A percentile compares a stretch with the other conserved stretches of the same genome.
phyloP scores from a whole-genome alignment of 441 rosid genomes.

The Populus tomentosa region DNA sequence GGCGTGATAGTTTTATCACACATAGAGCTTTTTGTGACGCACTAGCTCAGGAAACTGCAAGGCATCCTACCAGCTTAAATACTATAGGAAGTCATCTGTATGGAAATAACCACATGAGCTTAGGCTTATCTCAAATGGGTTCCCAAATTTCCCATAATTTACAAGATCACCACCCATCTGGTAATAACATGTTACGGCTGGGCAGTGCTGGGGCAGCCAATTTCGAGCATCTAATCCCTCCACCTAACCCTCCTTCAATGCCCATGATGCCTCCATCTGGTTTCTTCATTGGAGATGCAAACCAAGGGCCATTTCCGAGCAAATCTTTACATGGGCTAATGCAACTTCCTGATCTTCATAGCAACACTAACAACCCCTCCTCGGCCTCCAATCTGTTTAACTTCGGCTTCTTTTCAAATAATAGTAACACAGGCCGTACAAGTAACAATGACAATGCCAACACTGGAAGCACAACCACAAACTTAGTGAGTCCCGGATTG shows the following conservation, averaged over 20 bases:
- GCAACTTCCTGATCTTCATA: slow-evolving; percentile 51
- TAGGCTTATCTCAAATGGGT: slow-evolving; percentile 42
- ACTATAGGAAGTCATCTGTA: slow-evolving; percentile 44
- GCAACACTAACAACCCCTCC: slow-evolving; percentile 15
- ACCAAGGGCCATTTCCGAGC: slow-evolving; percentile 26
- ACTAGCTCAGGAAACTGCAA: slow-evolving; percentile 64
- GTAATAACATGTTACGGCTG: slow-evolving; percentile 28
- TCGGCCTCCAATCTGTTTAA: slow-evolving; percentile 38
- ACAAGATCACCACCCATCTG: slow-evolving; percentile 31
- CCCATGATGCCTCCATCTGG: slow-evolving; percentile 24
- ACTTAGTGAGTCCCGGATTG: slow-evolving; percentile 29
- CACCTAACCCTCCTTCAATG: slow-evolving; percentile 25
- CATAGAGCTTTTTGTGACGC: slow-evolving; percentile 87
- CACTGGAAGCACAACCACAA: slow-evolving; percentile 13
- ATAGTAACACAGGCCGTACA: slow-evolving; percentile 16
- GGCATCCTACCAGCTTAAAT: slow-evolving; percentile 55
- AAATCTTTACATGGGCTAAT: slow-evolving; percentile 40
- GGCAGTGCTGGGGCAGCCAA: slow-evolving; percentile 26
- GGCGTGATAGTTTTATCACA: slow-evolving; percentile 83
- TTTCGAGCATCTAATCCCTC: slow-evolving; percentile 45
- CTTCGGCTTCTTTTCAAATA: slow-evolving; percentile 37
- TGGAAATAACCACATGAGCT: slow-evolving; percentile 38
- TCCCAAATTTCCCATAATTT: slow-evolving; percentile 32
- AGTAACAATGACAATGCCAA: slow-evolving; percentile 21
- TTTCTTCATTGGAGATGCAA: slow-evolving; percentile 33